These are phyloP conservation scores for Porphyrellus cyaneotinctus DNA, from an alignment of 768 basidiomycete genomes.

Conservation along the genomic window DNA sequence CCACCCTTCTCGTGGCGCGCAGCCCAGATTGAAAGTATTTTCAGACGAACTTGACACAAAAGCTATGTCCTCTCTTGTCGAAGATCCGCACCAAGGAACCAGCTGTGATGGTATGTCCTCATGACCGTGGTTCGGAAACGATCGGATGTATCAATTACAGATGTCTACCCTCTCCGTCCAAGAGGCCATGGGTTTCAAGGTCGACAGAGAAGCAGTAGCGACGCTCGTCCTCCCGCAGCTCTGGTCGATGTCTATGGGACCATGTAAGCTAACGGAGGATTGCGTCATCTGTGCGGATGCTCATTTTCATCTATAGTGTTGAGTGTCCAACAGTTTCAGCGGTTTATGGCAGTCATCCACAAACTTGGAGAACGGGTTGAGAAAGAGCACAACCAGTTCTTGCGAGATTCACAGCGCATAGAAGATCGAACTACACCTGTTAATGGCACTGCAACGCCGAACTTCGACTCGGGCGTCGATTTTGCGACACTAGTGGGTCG, in stretches of 20 bases:
- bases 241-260: conserved; percentile 98
- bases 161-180: conserved; percentile 88
- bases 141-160: conserved; percentile 34
- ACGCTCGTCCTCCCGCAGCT: conserved; percentile 85
- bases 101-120: conserved; percentile 72
- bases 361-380: conserved; percentile 84
- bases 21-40: conserved; percentile 1
- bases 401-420: conserved; percentile 87
- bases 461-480: conserved; percentile 56
- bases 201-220: conserved; percentile 90
- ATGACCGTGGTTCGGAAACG: not conserved
- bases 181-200: conserved; percentile 93
- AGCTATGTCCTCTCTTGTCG: conserved; percentile 88
- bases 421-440: conserved; percentile 66
- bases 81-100: conserved; percentile 97
- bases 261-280: conserved; percentile 48
- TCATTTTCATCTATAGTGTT: conserved; percentile 44
- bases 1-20: not conserved
- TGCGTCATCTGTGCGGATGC: not conserved
- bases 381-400: conserved; percentile 86
- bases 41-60: conserved; percentile 85
- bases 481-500: conserved; percentile 86
- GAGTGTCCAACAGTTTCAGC: conserved; percentile 83
- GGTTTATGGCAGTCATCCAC: conserved; percentile 84
- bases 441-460: conserved; percentile 37